These are phyloP conservation scores for Pycnococcus provasolii DNA, from an alignment of 139 green algal genomes.

Conservation along the genomic window DNA sequence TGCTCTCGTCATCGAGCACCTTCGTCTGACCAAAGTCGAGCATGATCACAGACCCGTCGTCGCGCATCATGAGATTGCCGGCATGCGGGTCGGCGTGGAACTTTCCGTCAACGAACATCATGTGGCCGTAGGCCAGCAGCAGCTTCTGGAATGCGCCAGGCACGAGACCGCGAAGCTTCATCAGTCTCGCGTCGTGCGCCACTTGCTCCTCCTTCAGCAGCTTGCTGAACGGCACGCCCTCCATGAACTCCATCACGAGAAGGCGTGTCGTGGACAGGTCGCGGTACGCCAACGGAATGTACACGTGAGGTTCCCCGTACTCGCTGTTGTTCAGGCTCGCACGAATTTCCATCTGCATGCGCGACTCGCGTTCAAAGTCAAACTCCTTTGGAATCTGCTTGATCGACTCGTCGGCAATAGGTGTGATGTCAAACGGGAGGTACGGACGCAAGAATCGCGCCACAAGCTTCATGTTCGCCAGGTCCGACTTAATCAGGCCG, in stretches of 20 bases:
- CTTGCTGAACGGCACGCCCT: background rate
- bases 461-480: constrained; percentile 23
- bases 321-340: constrained; percentile 12
- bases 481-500: constrained; percentile 23
- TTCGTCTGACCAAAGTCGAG: constrained; percentile 33
- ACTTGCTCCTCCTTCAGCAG: background rate
- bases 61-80: constrained; percentile 28
- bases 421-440: constrained; percentile 27
- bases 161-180: background rate
- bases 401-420: constrained; percentile 28
- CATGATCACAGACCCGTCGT: constrained; percentile 12
- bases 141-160: constrained; percentile 3
- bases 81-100: constrained; percentile 34
- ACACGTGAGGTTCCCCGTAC: background rate
- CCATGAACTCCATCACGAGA: background rate
- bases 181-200: no score
- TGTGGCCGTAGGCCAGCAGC: constrained; percentile 23
- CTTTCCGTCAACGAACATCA: constrained; percentile 27
- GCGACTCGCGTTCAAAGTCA: constrained; percentile 25
- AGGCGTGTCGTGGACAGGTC: background rate
- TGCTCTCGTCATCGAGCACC: constrained; percentile 13
- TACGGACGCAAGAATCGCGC: constrained; percentile 21
- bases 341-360: constrained; percentile 20
- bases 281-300: constrained; percentile 14
- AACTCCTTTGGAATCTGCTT: constrained; percentile 31